Base-by-base conservation (phyloP, 495 filamentous ascomycete genomes). In the Penicillium odoratum region DNA sequence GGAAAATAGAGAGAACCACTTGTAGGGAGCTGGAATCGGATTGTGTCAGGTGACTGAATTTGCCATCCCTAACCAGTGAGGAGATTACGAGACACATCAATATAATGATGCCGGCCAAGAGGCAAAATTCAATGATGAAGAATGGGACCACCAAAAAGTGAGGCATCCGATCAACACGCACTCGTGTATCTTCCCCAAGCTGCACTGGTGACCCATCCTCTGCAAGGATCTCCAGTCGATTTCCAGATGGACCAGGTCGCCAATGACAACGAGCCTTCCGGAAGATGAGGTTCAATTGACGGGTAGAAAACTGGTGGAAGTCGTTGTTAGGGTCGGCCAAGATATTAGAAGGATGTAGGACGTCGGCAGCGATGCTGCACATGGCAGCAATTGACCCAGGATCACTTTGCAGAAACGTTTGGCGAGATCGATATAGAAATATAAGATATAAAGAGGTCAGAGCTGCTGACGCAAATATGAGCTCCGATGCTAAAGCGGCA, bases 381-480 rank as follows among this genome's bases (percentile, higher is more conserved):
- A 77, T 75, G 34, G 74, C 74, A 8, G 71, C 68, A 38, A 77
- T 74, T 0, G 74, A 75, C 8, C 74, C 69, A 3, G 74, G 74
- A 28, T 77, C 74, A 44, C 71, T 70, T 47, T 74, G 65, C 0
- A 77, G 64, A 38, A 77, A 73, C 28, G 73, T 71, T 7, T 64
- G 56, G 0, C 74, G 71, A 0, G 54, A 63, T 13, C 64, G 66
- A 53, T 75, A 75, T 36, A 69, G 54, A 18, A 63, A 70, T 18
- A 75, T 45, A 15, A 77, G 61, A 48, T 63, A 62, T 6, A 75
- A 7, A 0, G 64, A 56, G 13, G 70, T 66, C 10, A 74, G 16
- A 1, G 54, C 55, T 9, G 68, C 66, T 8, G 70, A 18, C 10
- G 36, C 61, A 5, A 77, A 42, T 16, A 77, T 73, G 36, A 67